Conservation (phyloP, 148 eudicot genomes). For the Cornus suecica region DNA sequence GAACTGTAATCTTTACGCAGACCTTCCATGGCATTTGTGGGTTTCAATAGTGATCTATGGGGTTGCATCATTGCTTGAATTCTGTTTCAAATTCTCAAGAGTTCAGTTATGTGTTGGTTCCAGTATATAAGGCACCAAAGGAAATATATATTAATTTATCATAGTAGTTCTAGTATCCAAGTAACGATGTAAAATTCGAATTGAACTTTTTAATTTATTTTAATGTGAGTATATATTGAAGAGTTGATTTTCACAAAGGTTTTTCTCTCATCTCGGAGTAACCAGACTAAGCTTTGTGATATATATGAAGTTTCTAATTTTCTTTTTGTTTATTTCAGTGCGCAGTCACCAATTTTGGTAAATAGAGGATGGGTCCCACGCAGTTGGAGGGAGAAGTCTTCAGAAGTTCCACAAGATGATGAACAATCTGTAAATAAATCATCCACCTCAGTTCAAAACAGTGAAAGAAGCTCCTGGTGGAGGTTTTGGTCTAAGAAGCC, state of each 20-base stretch:
- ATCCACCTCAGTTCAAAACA: constrained; percentile 28
- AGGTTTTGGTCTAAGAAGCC: constrained; percentile 69
- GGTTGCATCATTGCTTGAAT: background rate
- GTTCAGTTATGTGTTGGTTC: background rate
- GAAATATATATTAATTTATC: background rate
- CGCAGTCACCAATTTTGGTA: constrained; percentile 79
- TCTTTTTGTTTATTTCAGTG: constrained; percentile 35
- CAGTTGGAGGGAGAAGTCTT: constrained; percentile 80
- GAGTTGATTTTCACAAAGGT: background rate
- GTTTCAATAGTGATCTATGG: background rate
- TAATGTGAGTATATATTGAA: background rate
- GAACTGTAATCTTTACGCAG: background rate
- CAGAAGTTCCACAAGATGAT: constrained; percentile 33
- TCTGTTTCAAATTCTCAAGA: background rate
- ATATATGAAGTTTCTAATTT: background rate
- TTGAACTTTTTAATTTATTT: background rate
- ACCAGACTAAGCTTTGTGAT: background rate
- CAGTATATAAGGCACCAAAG: background rate
- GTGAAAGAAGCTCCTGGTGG: constrained; percentile 52
- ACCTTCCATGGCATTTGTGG: background rate
- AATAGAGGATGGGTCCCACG: constrained; percentile 99
- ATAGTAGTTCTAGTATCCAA: background rate
- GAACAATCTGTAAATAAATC: constrained; percentile 20
- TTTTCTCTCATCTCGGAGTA: background rate
- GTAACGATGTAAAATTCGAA: background rate